Percentiles rank a stretch among this genome's conserved stretches.
phyloP scores from a whole-genome alignment of 2,329 filamentous ascomycete species.

The Bretziella fagacearum region DNA sequence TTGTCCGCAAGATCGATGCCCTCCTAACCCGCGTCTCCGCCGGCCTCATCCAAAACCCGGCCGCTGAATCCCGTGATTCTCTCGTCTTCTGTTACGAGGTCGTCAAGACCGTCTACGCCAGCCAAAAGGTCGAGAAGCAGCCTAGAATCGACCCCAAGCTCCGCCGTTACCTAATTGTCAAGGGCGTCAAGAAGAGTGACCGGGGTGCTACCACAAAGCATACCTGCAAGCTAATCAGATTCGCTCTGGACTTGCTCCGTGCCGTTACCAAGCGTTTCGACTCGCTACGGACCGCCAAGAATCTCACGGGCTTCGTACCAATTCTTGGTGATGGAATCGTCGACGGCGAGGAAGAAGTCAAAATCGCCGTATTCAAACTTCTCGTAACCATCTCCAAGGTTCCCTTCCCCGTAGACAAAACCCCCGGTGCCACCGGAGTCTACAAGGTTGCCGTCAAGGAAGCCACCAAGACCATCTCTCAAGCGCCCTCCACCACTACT shows the following conservation, averaged over 20 bases:
- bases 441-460: constrained; percentile 71
- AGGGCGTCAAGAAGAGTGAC: constrained; percentile 57
- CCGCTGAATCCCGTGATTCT: constrained; percentile 61
- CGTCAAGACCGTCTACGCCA: constrained; percentile 68
- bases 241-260: constrained; percentile 73
- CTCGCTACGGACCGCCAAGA: constrained; percentile 58
- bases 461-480: constrained; percentile 64
- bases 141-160: constrained; percentile 44
- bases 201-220: constrained; percentile 60
- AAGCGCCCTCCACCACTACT: constrained; percentile 58
- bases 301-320: constrained; percentile 71
- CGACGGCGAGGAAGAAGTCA: constrained; percentile 78
- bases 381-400: constrained; percentile 73
- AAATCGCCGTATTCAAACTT: constrained; percentile 72
- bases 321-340: constrained; percentile 77
- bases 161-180: constrained; percentile 64
- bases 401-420: constrained; percentile 43
- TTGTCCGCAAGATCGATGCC: constrained; percentile 80
- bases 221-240: constrained; percentile 72
- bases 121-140: constrained; percentile 33
- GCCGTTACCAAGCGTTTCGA: constrained; percentile 77
- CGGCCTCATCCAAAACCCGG: constrained; percentile 67
- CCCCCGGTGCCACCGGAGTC: constrained; percentile 42
- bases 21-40: constrained; percentile 67
- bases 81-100: constrained; percentile 93